Evolutionary conservation across 2,329 filamentous ascomycete genomes (phyloP).

Genomic region (Sclerotinia spermophila): DNA sequence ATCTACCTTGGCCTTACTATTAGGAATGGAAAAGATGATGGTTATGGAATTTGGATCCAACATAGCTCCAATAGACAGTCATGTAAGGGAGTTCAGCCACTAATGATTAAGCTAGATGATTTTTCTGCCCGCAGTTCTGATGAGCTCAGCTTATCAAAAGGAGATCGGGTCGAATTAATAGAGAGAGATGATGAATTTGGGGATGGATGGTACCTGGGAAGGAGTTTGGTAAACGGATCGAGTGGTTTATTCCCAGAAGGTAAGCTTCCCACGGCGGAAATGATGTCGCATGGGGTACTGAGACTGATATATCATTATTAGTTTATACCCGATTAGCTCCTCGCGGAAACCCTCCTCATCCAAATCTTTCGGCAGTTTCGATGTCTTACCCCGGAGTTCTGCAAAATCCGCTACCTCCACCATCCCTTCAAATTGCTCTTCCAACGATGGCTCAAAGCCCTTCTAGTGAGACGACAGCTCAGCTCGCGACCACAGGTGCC

Average conservation of each 20-base stretch:
- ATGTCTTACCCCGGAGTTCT: conserved; percentile 19
- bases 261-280: conserved; percentile 37
- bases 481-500: background rate
- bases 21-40: background rate
- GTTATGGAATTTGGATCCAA: conserved; percentile 15
- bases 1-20: conserved; percentile 37
- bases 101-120: conserved; percentile 60
- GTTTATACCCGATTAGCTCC: conserved; percentile 39
- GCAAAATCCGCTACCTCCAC: conserved; percentile 19
- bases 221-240: conserved; percentile 68
- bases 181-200: conserved; percentile 87
- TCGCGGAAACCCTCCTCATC: conserved; percentile 33
- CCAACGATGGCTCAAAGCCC: background rate
- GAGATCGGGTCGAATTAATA: conserved; percentile 76
- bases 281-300: conserved; percentile 3
- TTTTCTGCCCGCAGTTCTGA: conserved; percentile 89
- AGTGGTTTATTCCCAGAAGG: conserved; percentile 82
- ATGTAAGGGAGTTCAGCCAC: conserved; percentile 1
- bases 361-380: conserved; percentile 25
- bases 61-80: background rate
- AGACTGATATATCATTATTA: conserved; percentile 27
- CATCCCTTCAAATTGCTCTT: background rate
- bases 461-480: background rate
- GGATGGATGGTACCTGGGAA: conserved; percentile 80
- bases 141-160: conserved; percentile 83